Conservation (phyloP, 176 grass and related monocot species). For the Carex myosuroides region DNA sequence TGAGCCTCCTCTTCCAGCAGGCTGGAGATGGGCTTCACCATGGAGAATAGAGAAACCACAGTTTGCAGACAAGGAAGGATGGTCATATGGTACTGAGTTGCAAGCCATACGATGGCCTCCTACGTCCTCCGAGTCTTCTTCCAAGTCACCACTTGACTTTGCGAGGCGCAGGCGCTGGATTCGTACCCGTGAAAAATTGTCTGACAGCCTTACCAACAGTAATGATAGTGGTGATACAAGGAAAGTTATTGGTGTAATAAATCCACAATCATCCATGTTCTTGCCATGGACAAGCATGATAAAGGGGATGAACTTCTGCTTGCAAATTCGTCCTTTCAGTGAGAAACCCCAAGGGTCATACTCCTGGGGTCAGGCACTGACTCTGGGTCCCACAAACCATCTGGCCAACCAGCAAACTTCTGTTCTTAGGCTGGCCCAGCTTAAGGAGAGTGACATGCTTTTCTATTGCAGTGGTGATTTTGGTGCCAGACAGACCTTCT, state of each 20-base stretch:
- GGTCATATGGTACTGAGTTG: constrained; percentile 77
- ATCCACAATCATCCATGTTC: constrained; percentile 52
- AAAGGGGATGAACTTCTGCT: constrained; percentile 60
- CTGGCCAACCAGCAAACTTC: constrained; percentile 25
- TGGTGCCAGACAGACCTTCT: constrained; percentile 57
- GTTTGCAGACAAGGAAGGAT: constrained; percentile 84
- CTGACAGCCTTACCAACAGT: neutral
- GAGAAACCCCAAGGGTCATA: constrained; percentile 54
- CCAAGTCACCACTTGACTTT: constrained; percentile 61
- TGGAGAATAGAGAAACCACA: constrained; percentile 92
- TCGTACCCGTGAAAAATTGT: constrained; percentile 48
- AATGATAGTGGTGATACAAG: constrained; percentile 24
- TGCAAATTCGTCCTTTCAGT: constrained; percentile 78
- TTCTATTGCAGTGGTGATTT: constrained; percentile 43
- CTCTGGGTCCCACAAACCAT: constrained; percentile 53
- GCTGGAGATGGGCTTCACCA: constrained; percentile 80
- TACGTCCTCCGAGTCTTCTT: constrained; percentile 55
- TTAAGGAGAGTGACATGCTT: constrained; percentile 87
- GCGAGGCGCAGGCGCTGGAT: constrained; percentile 83
- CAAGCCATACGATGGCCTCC: constrained; percentile 72
- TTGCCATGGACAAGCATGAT: constrained; percentile 77
- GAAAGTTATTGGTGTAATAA: constrained; percentile 66
- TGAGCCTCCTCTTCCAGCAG: constrained; percentile 70
- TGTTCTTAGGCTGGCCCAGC: constrained; percentile 73
- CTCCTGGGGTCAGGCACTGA: constrained; percentile 72